Evolutionary conservation across 352 stramenopile genomes (phyloP).

Genomic region (Phytophthora pisi): DNA sequence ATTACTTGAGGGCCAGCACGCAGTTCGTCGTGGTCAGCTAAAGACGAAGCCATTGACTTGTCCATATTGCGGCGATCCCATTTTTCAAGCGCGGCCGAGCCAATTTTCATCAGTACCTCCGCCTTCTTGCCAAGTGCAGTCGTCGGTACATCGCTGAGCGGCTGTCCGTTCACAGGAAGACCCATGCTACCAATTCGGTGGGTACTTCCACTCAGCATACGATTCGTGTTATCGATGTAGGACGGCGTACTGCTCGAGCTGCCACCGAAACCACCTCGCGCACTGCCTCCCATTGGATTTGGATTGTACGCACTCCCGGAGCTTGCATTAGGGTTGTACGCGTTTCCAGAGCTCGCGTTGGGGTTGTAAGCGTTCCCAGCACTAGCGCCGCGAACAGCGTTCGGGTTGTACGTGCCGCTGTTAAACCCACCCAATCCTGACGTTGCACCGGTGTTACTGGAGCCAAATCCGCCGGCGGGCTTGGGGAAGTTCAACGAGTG

Average conservation of each 20-base stretch:
- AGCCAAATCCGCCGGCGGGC: slow-evolving; percentile 43
- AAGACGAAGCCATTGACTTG: slow-evolving; percentile 89
- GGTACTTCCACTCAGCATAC: slow-evolving; percentile 49
- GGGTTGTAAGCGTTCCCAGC: slow-evolving; percentile 39
- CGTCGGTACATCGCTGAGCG: slow-evolving; percentile 45
- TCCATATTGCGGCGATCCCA: slow-evolving; percentile 91
- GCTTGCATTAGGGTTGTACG: slow-evolving; percentile 36
- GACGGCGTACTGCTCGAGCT: slow-evolving; percentile 29
- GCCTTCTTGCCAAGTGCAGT: slow-evolving; percentile 79
- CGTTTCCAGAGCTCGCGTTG: slow-evolving; percentile 43
- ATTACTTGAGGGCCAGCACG: slow-evolving; percentile 65
- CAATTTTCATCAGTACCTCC: slow-evolving; percentile 84
- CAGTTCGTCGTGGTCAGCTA: slow-evolving; percentile 86
- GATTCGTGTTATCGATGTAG: slow-evolving; percentile 68
- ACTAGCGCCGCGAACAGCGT: slow-evolving; percentile 39
- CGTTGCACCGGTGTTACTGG: slow-evolving; percentile 39
- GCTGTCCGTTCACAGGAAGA: slow-evolving; percentile 55
- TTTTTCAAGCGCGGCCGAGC: slow-evolving; percentile 74
- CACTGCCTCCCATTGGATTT: slow-evolving; percentile 28
- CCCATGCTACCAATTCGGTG: slow-evolving; percentile 52
- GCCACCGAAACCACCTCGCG: slow-evolving; percentile 25
- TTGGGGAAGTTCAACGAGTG: slow-evolving; percentile 81
- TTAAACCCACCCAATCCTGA: slow-evolving; percentile 49
- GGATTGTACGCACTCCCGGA: slow-evolving; percentile 34
- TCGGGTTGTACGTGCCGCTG: slow-evolving; percentile 53